Percentiles rank a stretch among this genome's conserved stretches.
These are phyloP conservation scores for Reutealis trisperma DNA, from an alignment of 345 rosid species.

Conservation along the genomic window DNA sequence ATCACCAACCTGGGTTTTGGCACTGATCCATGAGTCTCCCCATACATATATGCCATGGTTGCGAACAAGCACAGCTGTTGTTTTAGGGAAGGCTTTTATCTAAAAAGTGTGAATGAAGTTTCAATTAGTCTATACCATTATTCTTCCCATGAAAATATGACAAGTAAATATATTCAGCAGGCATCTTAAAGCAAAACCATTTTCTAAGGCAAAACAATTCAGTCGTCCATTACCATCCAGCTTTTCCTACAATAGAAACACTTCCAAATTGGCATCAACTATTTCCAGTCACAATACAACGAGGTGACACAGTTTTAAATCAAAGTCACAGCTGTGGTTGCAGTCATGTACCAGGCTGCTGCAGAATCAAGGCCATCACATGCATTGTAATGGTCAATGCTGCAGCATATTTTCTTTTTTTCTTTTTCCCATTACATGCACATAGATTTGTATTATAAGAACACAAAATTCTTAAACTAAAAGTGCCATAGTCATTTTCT, in stretches of 20 bases:
- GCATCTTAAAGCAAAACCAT: not conserved
- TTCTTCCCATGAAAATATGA: conserved; percentile 12
- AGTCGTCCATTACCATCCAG: conserved; percentile 1
- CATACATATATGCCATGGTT: conserved; percentile 91
- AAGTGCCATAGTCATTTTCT: not conserved
- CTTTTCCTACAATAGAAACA: not conserved
- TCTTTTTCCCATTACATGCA: no score
- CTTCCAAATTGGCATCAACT: not conserved
- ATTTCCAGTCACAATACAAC: not conserved
- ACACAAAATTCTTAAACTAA: not conserved
- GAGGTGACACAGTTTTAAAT: not conserved
- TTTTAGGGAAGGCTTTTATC: conserved; percentile 88
- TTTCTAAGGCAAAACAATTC: not conserved
- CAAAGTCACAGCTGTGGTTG: not conserved
- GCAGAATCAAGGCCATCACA: no score
- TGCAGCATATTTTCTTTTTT: no score
- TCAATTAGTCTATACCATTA: conserved; percentile 1
- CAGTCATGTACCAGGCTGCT: no score
- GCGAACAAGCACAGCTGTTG: conserved; percentile 95
- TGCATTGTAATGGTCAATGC: no score
- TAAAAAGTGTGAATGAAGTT: conserved; percentile 26
- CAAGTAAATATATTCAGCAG: not conserved
- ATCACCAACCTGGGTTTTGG: conserved; percentile 87
- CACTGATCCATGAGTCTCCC: conserved; percentile 99
- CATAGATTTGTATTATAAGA: not conserved